Conservation (phyloP, 768 basidiomycete species). For the Boletellus ananas region DNA sequence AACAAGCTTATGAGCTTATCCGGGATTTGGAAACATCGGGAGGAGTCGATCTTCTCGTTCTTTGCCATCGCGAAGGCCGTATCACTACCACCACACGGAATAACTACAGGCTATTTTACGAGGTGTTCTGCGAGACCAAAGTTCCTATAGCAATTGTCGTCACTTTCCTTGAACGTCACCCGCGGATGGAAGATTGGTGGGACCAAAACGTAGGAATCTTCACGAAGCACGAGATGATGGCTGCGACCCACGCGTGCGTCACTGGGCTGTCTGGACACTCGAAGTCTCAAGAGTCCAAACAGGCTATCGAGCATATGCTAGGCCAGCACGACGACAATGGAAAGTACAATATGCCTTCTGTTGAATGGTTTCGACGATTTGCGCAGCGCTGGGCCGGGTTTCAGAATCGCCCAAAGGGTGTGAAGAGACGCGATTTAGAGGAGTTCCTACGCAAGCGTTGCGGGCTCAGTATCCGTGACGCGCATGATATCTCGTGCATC, state of each 20-base stretch:
- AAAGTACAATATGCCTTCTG: conserved; percentile 2
- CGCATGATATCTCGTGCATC: neutral
- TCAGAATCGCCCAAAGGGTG: neutral
- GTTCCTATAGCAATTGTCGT: conserved; percentile 3
- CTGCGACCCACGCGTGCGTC: conserved; percentile 1
- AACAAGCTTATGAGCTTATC: neutral
- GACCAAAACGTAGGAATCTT: neutral
- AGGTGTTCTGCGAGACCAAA: neutral
- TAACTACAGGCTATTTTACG: conserved; percentile 3
- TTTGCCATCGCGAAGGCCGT: conserved; percentile 1
- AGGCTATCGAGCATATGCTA: neutral
- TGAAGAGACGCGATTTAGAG: neutral
- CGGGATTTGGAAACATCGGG: neutral
- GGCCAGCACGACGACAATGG: neutral
- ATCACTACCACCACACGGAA: neutral
- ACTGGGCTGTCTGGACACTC: neutral
- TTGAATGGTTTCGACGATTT: neutral
- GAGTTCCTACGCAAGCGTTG: neutral
- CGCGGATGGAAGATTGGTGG: conserved; percentile 6
- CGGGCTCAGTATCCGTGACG: neutral
- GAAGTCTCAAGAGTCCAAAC: neutral
- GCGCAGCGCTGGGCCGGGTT: neutral
- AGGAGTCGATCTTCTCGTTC: conserved; percentile 4
- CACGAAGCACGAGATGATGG: neutral
- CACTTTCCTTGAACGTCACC: neutral